A percentile compares a stretch with the other conserved stretches of the same genome.
Conservation (phyloP, 2,329 filamentous ascomycete genomes). For the Aspergillus chevalieri region DNA sequence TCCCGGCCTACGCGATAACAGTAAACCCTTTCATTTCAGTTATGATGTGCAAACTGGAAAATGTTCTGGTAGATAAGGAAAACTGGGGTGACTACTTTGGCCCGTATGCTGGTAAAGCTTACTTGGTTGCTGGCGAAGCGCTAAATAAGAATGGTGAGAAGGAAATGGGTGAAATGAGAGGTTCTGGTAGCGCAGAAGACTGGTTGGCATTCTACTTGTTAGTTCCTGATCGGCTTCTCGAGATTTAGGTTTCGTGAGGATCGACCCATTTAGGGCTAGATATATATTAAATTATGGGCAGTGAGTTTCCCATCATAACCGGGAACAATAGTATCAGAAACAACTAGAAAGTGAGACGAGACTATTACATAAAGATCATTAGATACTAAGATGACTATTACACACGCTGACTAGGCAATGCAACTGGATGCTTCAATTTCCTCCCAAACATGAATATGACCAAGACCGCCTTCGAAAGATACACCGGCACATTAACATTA, state of each 20-base stretch:
- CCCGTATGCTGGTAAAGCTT: not conserved
- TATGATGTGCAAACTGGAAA: too few species aligned
- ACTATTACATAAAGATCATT: not conserved
- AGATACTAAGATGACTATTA: not conserved
- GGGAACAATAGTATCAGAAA: too few species aligned
- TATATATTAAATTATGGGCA: too few species aligned
- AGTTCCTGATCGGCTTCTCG: too few species aligned
- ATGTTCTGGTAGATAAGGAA: not conserved
- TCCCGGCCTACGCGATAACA: too few species aligned
- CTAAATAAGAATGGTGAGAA: not conserved
- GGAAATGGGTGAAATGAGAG: not conserved
- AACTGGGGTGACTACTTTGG: not conserved
- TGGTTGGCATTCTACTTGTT: too few species aligned
- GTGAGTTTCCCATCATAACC: too few species aligned
- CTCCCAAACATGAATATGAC: not conserved
- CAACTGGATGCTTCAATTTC: not conserved
- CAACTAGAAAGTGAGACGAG: not conserved
- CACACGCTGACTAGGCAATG: not conserved
- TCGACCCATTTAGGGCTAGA: too few species aligned
- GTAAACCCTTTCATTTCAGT: too few species aligned
- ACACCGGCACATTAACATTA: conserved; percentile 6
- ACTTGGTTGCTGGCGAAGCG: not conserved
- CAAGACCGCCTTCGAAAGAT: conserved; percentile 1
- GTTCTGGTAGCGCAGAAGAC: not conserved
- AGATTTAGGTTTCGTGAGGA: too few species aligned